Base-by-base conservation (phyloP, 257 asterid species). In the Leonotis leonurus region DNA sequence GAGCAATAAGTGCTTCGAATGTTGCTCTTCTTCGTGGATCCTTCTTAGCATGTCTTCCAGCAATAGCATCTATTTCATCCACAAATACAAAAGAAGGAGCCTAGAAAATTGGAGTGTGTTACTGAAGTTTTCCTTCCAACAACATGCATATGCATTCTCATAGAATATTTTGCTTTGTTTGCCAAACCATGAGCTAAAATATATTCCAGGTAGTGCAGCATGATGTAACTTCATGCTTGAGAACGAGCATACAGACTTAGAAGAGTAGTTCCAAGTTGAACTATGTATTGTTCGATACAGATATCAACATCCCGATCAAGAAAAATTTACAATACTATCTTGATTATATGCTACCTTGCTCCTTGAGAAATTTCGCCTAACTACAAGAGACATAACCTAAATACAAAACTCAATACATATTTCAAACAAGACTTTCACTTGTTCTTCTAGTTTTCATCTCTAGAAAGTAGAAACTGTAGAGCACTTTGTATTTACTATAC, bases 1-100 rank as follows among this genome's bases (percentile, higher is more conserved):
- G 97, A 60, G 89, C 72, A 71, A 92, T 77, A 72, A 92, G 76
- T 40, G 99, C 99, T 75, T 92, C 91, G 71, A 89, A 87, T 45
- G 97, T 85, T 66, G 89, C 89, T 63, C 81, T 78, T 73, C 97
- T 82, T 52, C 91, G 86, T 44, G 94, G 96, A 80, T 92, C 97
- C 75, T 79, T 87, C 72, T 79, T 78, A 55, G 97, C 94, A 72
- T 89, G 94, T 80, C 96, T 81, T 77, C 99, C 99, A 77, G 97
- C 97, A 73, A 92, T 86, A 73, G 99, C 99, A 83, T 92, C 99
- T 73, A 92, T 89, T 84, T 92, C 99, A 70, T 92, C 99, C 72
- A 92, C 83, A 83, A 92, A 92, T 54, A 92, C 81, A 79, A 92
- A 89, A 45, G 95, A 85, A 37, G 99, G 99, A 73, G 99, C 99